phyloP scores from a whole-genome alignment of 2,329 filamentous ascomycete species.

The Nothophaeocryptopus gaeumannii region DNA sequence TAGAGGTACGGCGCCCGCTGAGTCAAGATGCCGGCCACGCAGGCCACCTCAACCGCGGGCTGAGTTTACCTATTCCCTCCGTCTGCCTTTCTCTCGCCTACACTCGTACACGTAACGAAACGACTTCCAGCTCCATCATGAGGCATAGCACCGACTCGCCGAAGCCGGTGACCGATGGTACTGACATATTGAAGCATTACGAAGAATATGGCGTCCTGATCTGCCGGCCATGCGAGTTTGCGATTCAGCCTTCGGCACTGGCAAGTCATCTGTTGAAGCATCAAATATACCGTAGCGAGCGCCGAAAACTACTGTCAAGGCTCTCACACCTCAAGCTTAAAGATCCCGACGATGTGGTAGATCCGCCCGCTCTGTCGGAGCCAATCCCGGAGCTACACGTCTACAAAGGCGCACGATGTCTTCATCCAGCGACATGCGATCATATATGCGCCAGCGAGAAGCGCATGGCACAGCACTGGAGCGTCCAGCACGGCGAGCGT shows the following conservation, averaged over 20 bases:
- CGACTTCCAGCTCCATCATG: too few species aligned
- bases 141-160: too few species aligned
- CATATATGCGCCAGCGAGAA: constrained; percentile 21
- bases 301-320: constrained; percentile 12
- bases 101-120: too few species aligned
- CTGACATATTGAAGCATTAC: constrained; percentile 15
- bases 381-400: constrained; percentile 16
- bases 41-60: too few species aligned
- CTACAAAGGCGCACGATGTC: constrained; percentile 14
- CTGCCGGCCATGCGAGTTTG: constrained; percentile 19
- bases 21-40: too few species aligned
- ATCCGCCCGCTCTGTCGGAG: constrained; percentile 7
- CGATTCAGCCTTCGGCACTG: constrained; percentile 17
- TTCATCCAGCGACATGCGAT: constrained; percentile 5
- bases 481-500: constrained; percentile 18
- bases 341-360: constrained; percentile 10
- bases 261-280: constrained; percentile 19
- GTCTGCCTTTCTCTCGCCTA: too few species aligned
- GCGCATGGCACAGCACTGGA: constrained; percentile 21
- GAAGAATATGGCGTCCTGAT: constrained; percentile 19
- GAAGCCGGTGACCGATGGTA: neutral
- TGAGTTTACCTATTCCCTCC: too few species aligned
- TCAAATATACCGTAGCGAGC: constrained; percentile 19
- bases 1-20: too few species aligned
- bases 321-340: constrained; percentile 15